phyloP scores from a whole-genome alignment of 2,329 filamentous ascomycete genomes.

The Tolypocladium tropicale region DNA sequence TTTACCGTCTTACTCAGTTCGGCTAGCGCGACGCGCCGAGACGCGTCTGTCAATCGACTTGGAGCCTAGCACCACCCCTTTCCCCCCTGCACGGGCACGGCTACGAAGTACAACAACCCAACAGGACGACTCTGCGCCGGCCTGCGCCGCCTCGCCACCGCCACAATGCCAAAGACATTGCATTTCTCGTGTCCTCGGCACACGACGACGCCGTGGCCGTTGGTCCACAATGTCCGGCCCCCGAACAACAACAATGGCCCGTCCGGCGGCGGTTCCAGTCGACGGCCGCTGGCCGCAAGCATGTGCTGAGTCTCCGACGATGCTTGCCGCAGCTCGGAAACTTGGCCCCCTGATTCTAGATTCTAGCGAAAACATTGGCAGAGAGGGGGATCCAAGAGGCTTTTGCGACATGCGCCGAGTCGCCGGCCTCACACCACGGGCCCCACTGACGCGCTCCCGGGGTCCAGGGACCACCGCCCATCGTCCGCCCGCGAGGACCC shows the following conservation, averaged over 20 bases:
- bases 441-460: slow-evolving; percentile 3
- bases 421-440: neutral
- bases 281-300: neutral
- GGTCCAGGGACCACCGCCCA: slow-evolving; percentile 2
- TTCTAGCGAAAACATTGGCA: neutral
- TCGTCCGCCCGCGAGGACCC: neutral
- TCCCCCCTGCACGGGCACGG: neutral
- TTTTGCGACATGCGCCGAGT: neutral
- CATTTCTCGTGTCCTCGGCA: slow-evolving; percentile 1
- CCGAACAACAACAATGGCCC: slow-evolving; percentile 2
- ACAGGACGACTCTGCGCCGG: no score
- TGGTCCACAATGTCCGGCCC: neutral
- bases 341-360: neutral
- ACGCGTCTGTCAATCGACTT: slow-evolving; percentile 17
- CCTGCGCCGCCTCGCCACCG: neutral
- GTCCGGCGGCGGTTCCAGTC: neutral
- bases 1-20: slow-evolving; percentile 21
- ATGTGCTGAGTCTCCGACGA: neutral
- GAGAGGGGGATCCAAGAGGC: neutral
- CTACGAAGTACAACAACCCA: no score
- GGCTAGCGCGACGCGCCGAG: slow-evolving; percentile 19
- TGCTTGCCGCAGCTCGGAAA: neutral
- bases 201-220: neutral
- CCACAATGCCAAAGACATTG: slow-evolving; percentile 9
- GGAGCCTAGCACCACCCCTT: neutral